Base-by-base conservation (phyloP, 1,284 basidiomycete genomes). In the Porodaedalea pini region DNA sequence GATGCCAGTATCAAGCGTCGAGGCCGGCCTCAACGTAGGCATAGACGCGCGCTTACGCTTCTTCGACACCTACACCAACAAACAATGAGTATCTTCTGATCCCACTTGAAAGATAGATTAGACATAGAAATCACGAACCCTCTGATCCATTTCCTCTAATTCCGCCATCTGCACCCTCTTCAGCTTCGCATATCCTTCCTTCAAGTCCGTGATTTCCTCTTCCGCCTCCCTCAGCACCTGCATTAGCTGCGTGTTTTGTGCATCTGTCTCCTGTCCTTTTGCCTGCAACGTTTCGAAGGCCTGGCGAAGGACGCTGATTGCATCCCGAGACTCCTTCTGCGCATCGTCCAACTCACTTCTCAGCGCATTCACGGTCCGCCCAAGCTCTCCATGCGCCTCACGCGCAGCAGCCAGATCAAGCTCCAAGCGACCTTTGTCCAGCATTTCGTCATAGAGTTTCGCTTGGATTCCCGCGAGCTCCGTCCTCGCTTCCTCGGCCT, bases 71-170 rank as follows among this genome's bases (percentile, higher is more conserved):
- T 49, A 25, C 15, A 45, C 11, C 23, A 34, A 11, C 17, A 21
- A 13, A 25, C 34, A 17, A 25, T 15, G 31, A 36, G 34, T 17
- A 48, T 19, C 25, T 19, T 15, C n/a, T n/a, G 10, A 10, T n/a
- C 17, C 1, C 15, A 19, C 10, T 3, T 23, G 31, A 34, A 45
- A 54, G n/a, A 54, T n/a, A 36, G 25, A 37, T 27, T 25, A 29
- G 23, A 56, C 4, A 13, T 15, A 39, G 47, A 32, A 5, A 10
- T 7, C 17, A 43, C 55, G 27, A 31, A 57, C 55, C 40, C 25
- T 31, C 29, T 29, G 29, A 13, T 57, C 55, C 47, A 51, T 51
- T 11, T 57, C 55, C 27, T 57, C 49, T 21, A 37, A 44, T 37
- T 57, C 34, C 27, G 40, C 52, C 17, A 32, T 32, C 19, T 52